phyloP scores from a whole-genome alignment of 805 yeast species.

The Naumovozyma castellii region DNA sequence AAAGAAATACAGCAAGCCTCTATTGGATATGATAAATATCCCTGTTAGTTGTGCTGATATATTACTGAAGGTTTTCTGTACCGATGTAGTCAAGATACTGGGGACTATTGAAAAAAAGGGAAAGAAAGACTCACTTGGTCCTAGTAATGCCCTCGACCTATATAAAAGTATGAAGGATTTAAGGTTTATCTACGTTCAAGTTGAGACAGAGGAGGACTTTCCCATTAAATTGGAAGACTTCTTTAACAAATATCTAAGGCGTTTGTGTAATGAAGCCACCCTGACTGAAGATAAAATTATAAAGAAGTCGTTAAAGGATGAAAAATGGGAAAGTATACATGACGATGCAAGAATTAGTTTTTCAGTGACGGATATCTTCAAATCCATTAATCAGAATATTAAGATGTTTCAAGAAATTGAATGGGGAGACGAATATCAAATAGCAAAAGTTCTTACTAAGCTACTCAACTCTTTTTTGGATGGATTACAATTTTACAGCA shows the following conservation, averaged over 20 bases:
- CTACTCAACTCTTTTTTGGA: conserved; percentile 56
- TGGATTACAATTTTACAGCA: conserved; percentile 45
- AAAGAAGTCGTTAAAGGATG: conserved; percentile 46
- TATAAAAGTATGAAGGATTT: conserved; percentile 46
- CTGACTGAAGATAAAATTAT: conserved; percentile 40
- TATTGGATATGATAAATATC: conserved; percentile 50
- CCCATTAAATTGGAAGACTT: conserved; percentile 47
- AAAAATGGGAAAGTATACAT: conserved; percentile 46
- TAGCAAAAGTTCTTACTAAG: conserved; percentile 50
- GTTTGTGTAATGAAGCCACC: conserved; percentile 37
- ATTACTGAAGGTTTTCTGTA: conserved; percentile 43
- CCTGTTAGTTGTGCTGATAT: conserved; percentile 40
- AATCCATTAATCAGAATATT: conserved; percentile 49
- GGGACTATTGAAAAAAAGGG: conserved; percentile 39
- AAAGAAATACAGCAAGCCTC: conserved; percentile 48
- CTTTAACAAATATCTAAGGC: conserved; percentile 40
- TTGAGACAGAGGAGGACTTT: conserved; percentile 34
- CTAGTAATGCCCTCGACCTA: conserved; percentile 49
- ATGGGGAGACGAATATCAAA: conserved; percentile 60
- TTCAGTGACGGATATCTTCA: conserved; percentile 60
- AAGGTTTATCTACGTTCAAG: conserved; percentile 42
- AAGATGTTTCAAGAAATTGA: conserved; percentile 46
- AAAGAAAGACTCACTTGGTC: conserved; percentile 31
- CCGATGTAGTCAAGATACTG: conserved; percentile 44
- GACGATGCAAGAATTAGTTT: conserved; percentile 39